Evolutionary conservation across 108 stramenopile species (phyloP).

Genomic region (Pseudonitzschia multistriata): DNA sequence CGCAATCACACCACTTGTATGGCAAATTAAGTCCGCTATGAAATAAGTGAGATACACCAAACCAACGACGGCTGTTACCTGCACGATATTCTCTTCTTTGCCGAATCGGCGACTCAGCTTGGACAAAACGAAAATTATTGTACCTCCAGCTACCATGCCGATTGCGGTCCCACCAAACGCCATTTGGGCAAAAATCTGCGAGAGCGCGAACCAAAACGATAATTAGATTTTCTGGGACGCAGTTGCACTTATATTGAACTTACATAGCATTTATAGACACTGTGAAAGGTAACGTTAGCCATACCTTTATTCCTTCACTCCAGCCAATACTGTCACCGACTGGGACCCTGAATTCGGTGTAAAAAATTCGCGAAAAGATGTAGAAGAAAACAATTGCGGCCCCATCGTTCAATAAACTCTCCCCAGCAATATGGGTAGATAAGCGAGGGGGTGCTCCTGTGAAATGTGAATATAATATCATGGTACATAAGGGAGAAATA

Average conservation of each 20-base stretch:
- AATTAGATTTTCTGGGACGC: no score
- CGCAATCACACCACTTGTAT: slow-evolving; percentile 76
- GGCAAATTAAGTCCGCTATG: slow-evolving; percentile 58
- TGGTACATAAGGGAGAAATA: neutral
- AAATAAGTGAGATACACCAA: slow-evolving; percentile 86
- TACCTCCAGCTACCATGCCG: slow-evolving; percentile 71
- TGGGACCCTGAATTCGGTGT: slow-evolving; percentile 42
- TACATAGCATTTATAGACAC: neutral
- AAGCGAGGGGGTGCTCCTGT: slow-evolving; percentile 70
- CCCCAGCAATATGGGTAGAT: slow-evolving; percentile 74
- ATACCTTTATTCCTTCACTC: slow-evolving; percentile 13
- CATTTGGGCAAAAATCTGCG: slow-evolving; percentile 62
- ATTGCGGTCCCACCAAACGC: slow-evolving; percentile 71
- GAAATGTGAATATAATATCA: slow-evolving; percentile 5
- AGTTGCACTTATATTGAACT: neutral
- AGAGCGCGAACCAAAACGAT: neutral
- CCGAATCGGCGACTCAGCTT: slow-evolving; percentile 60
- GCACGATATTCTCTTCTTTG: slow-evolving; percentile 65
- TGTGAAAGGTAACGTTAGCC: neutral
- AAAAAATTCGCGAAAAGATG: slow-evolving; percentile 62
- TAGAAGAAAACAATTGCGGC: slow-evolving; percentile 88
- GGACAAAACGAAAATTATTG: slow-evolving; percentile 38
- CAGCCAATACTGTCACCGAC: slow-evolving; percentile 48
- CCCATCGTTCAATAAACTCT: slow-evolving; percentile 88
- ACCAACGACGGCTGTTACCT: slow-evolving; percentile 77